phyloP scores from a whole-genome alignment of 1,139 yeast genomes.

The Wickerhamiella infanticola region DNA sequence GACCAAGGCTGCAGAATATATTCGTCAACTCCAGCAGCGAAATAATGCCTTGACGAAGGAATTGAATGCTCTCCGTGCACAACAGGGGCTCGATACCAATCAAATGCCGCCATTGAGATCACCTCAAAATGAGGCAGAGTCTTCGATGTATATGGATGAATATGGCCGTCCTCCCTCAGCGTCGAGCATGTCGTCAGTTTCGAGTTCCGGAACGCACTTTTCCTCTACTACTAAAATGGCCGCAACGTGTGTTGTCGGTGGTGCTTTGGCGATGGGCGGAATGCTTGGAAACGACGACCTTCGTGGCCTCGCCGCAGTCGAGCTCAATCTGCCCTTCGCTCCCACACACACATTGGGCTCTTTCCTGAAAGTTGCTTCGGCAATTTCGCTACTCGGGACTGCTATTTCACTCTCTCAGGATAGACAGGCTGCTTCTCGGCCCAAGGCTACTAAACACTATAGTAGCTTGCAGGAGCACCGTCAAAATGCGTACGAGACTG shows the following conservation, averaged over 20 bases:
- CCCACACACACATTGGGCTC: neutral
- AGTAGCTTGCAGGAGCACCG: slow-evolving; percentile 1
- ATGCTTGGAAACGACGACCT: slow-evolving; percentile 16
- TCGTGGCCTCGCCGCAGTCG: slow-evolving; percentile 22
- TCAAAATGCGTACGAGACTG: neutral
- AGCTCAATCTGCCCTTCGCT: slow-evolving; percentile 11
- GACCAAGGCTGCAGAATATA: slow-evolving; percentile 81
- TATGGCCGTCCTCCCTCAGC: neutral
- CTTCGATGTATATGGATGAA: neutral
- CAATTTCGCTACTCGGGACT: neutral
- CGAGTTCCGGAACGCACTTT: neutral
- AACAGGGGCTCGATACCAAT: neutral
- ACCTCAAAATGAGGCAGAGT: neutral
- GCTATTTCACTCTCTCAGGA: neutral
- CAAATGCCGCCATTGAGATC: neutral
- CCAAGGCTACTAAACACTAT: neutral
- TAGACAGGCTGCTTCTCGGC: neutral
- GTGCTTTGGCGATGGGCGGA: slow-evolving; percentile 25
- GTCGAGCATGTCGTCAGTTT: neutral
- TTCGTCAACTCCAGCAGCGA: slow-evolving; percentile 61
- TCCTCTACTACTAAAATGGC: slow-evolving; percentile 17
- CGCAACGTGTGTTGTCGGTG: slow-evolving; percentile 27
- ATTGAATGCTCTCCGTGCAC: slow-evolving; percentile 29
- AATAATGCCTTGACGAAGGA: slow-evolving; percentile 44
- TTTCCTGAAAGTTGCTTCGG: neutral